Base-by-base conservation (phyloP, 2,329 filamentous ascomycete genomes). In the Sarocladiaceae sp. region DNA sequence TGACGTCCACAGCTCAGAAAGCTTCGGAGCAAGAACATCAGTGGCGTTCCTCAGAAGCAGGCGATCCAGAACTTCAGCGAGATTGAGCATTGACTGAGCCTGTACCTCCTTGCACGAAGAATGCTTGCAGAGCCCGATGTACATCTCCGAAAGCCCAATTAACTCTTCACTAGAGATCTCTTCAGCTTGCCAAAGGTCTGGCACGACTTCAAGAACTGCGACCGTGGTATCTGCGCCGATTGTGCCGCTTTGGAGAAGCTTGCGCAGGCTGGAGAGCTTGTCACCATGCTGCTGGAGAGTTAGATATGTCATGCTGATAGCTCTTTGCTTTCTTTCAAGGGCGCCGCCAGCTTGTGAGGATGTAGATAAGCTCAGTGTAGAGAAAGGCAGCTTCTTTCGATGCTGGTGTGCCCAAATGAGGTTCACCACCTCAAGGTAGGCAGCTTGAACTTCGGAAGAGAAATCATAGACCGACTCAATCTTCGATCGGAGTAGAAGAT, bases 341-440 rank as follows among this genome's bases (percentile, higher is more conserved):
- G 73, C 74, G 4, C 65, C 62, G 22, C 62, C 62, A 4, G 52
- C 36, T 8, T 55, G 56, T n/a, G 35, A 40, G 1, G 58, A 53
- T 15, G 53, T 31, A 3, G 56, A 52, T 18, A 62, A 53, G 12
- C 58, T 54, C 11, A 66, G 57, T 3, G 58, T 48, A 0, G 59
- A 52, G 7, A 60, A 57, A 1, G 55, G 54, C 37, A 54, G 54
- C 8, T 52, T 53, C 23, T 55, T 60, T 15, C 55, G 53, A 31
- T 50, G 58, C 48, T 65, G 60, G 22, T 71, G 60, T 25, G 60
- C 61, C 55, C 68, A 66, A 3, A 74, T 62, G 12, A 72, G 60
- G 55, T 78, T 79, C 20, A 72, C 59, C 1, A 75, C 68, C 55
- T 78, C 74, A 2, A 78, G 61, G 40, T 75, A 75, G 0, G 74